Conservation (phyloP, 2,329 filamentous ascomycete species). For the Claviceps sp. region DNA sequence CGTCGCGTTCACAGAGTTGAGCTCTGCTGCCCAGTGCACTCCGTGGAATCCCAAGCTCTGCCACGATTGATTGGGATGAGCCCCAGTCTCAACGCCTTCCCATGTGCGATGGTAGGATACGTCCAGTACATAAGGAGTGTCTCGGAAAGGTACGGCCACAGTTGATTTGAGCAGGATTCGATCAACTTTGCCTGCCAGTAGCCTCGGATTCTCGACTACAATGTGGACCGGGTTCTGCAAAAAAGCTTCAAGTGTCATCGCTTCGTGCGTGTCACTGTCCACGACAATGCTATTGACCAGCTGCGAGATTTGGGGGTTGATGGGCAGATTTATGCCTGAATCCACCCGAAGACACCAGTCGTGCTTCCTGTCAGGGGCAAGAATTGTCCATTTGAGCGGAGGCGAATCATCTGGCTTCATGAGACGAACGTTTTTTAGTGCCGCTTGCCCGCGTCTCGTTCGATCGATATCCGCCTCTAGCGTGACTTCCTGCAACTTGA, state of each 20-base stretch:
- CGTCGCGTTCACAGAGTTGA: slow-evolving; percentile 15
- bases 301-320: slow-evolving; percentile 9
- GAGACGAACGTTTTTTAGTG: slow-evolving; percentile 13
- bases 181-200: slow-evolving; percentile 1
- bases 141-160: slow-evolving; percentile 15
- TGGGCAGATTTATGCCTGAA: slow-evolving; percentile 10
- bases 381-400: slow-evolving; percentile 19
- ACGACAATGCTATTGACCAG: slow-evolving; percentile 13
- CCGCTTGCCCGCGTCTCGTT: slow-evolving; percentile 4
- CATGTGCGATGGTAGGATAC: slow-evolving; percentile 17
- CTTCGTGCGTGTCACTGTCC: not conserved
- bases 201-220: not conserved
- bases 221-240: not conserved
- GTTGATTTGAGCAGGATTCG: slow-evolving; percentile 15
- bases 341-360: slow-evolving; percentile 23
- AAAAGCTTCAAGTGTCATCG: not conserved
- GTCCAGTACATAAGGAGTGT: slow-evolving; percentile 21
- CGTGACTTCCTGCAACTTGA: slow-evolving; percentile 7
- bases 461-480: slow-evolving; percentile 11
- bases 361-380: slow-evolving; percentile 21
- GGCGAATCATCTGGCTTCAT: slow-evolving; percentile 10
- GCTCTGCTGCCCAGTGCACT: slow-evolving; percentile 23
- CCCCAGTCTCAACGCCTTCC: slow-evolving; percentile 9
- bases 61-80: slow-evolving; percentile 12
- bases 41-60: slow-evolving; percentile 22